A percentile compares a stretch with the other conserved stretches of the same genome.
Conservation (phyloP, 2,329 filamentous ascomycete genomes). For the Trichophyton rubrum region DNA sequence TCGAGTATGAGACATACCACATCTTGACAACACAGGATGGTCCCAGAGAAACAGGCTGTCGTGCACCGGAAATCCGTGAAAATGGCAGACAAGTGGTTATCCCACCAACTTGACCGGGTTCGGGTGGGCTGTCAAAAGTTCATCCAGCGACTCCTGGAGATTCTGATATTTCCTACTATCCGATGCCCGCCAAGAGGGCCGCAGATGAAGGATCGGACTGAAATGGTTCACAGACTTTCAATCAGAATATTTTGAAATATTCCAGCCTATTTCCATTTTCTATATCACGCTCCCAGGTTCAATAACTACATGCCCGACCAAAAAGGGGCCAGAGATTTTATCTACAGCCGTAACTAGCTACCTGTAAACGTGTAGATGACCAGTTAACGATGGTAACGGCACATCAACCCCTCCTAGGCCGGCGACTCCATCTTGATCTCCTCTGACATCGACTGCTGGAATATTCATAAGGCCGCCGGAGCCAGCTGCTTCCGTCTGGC, state of each 20-base stretch:
- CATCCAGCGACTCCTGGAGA: not conserved
- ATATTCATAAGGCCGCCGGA: not conserved
- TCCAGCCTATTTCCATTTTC: no score
- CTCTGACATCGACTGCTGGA: not conserved
- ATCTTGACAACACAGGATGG: not conserved
- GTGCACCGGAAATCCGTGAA: no score
- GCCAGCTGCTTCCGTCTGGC: not conserved
- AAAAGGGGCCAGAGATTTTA: no score
- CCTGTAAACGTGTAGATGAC: no score
- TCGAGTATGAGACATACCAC: conserved; percentile 2
- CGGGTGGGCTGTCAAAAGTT: not conserved
- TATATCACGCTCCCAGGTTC: no score
- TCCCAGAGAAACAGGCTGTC: not conserved
- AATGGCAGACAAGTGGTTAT: not conserved
- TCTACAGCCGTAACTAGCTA: no score
- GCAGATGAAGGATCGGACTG: not conserved
- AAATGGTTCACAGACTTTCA: no score
- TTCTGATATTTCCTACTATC: not conserved
- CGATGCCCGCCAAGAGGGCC: not conserved
- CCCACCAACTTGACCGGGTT: not conserved
- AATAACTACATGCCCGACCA: no score
- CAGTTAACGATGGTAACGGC: no score
- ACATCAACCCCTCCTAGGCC: not conserved
- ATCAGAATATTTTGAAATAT: no score
- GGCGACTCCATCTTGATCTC: not conserved